Evolutionary conservation across 768 basidiomycete genomes (phyloP), one percentile per base, ranked within the genome.

Genomic region (Butyriboletus loyo): DNA sequence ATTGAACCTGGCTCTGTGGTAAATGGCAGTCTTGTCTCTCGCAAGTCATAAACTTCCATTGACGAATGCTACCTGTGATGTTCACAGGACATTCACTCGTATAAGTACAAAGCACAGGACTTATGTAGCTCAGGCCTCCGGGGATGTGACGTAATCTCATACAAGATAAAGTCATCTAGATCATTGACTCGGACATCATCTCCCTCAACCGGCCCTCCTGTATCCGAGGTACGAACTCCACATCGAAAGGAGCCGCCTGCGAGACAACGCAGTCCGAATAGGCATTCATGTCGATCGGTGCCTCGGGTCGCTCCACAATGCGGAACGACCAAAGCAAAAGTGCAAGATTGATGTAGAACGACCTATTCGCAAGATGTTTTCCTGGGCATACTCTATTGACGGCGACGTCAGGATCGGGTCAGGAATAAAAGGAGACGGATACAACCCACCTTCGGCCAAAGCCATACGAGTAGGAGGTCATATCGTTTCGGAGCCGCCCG

Each of bases 321-420:
- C 64, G 73, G 71, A 87, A 86, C 0, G 84, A 78, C 83, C 84
- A 86, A 19, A 83, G 73, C 7, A 82, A 63, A 13, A 85, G 70
- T 0, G 83, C 81, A 1, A 75, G 77, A 61, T 80, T 85, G 48
- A 86, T 70, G 59, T 81, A 82, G 2, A 87, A 67, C 5, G 85
- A 86, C 5, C n/a, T 38, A 25, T 56, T 50, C 4, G 56, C 84
- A 25, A 87, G 74, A 63, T 83, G 72, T 52, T 76, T 77, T 1
- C 84, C 84, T 0, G 83, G 84, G 49, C 84, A 87, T 2, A 84
- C 74, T 35, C 84, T 79, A 15, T 34, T 24, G 4, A 22, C 5
- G 8, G 19, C 1, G 4, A 15, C 24, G n/a, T 43, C 39, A 35
- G 19, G 27, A 22, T 14, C 7, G 5, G 38, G 14, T 1, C n/a